phyloP scores from a whole-genome alignment of 176 grass and related monocot species.

The Rhynchospora tenuis region DNA sequence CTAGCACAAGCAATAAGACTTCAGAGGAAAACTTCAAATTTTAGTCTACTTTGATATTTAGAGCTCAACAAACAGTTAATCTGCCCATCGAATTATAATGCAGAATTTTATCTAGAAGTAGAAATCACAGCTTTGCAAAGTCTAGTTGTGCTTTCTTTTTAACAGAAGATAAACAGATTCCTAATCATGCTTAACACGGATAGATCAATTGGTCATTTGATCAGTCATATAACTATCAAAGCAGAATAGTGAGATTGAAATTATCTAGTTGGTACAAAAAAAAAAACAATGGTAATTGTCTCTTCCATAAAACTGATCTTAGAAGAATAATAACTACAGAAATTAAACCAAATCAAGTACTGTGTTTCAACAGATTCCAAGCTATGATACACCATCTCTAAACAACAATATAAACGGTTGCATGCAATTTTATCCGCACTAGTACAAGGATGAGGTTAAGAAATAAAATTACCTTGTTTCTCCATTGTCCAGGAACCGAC shows the following conservation, averaged over 20 bases:
- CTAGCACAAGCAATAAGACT: slow-evolving; percentile 3
- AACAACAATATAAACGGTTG: background rate
- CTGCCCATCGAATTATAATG: background rate
- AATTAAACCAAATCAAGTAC: background rate
- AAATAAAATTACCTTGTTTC: slow-evolving; percentile 49
- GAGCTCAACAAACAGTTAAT: background rate
- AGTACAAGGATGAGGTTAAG: background rate
- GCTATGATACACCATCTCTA: background rate
- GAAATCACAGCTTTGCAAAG: background rate
- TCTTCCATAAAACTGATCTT: background rate
- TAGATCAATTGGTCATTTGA: background rate
- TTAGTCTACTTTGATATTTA: background rate
- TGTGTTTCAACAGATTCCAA: background rate
- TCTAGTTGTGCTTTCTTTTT: background rate
- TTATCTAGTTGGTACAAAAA: background rate
- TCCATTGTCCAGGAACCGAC: slow-evolving; percentile 50
- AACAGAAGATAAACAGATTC: background rate
- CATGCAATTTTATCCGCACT: background rate
- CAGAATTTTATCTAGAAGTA: background rate
- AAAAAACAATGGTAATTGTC: background rate
- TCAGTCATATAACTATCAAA: background rate
- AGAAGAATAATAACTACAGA: background rate
- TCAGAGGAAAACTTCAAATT: slow-evolving; percentile 9
- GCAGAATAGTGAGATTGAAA: background rate
- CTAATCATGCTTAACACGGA: background rate